Conservation (phyloP, 1,284 basidiomycete genomes). For the Cerrena zonata region DNA sequence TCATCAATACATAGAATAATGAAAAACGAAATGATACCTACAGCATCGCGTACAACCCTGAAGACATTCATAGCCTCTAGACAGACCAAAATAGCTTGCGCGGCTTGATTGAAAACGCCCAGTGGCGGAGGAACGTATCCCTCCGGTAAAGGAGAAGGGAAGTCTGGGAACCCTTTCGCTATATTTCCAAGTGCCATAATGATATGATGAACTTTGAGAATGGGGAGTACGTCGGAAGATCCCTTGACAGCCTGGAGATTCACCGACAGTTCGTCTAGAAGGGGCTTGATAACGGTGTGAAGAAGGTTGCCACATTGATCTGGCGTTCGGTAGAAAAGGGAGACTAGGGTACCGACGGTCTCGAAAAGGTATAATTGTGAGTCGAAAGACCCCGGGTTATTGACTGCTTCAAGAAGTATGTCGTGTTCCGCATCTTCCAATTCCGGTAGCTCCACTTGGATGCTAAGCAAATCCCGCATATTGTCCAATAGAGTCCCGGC, state of each 20-base stretch:
- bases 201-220: constrained; percentile 89
- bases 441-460: constrained; percentile 63
- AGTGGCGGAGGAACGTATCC: constrained; percentile 71
- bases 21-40: constrained; percentile 35
- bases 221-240: constrained; percentile 60
- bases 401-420: constrained; percentile 77
- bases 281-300: constrained; percentile 74
- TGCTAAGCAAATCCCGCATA: constrained; percentile 66
- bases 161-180: constrained; percentile 94
- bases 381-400: constrained; percentile 72
- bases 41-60: constrained; percentile 88
- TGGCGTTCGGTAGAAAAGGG: constrained; percentile 63
- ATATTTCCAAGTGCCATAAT: constrained; percentile 94
- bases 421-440: constrained; percentile 56
- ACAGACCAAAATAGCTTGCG: constrained; percentile 84
- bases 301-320: constrained; percentile 73
- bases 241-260: constrained; percentile 62
- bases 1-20: constrained; percentile 5
- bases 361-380: constrained; percentile 96
- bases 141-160: constrained; percentile 61
- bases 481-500: constrained; percentile 68
- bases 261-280: constrained; percentile 72
- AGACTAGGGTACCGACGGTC: constrained; percentile 80
- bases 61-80: constrained; percentile 85
- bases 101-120: constrained; percentile 81